Conservation (phyloP, 2,329 filamentous ascomycete species). For the Fusarium domesticum region DNA sequence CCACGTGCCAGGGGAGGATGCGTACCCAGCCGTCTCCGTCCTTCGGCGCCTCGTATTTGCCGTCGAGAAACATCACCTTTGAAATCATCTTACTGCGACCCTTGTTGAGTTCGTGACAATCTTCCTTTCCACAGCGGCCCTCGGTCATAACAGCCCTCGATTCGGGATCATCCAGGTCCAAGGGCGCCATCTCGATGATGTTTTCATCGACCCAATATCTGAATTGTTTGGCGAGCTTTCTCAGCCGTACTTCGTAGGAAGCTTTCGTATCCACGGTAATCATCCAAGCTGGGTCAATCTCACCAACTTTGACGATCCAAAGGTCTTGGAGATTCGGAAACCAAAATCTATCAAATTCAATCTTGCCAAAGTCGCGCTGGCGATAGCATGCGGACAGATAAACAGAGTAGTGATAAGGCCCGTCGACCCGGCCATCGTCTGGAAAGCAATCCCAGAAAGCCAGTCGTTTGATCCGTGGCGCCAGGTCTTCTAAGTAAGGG, state of each 20-base stretch:
- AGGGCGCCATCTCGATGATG: conserved; percentile 37
- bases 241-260: conserved; percentile 30
- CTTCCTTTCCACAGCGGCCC: conserved; percentile 35
- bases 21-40: conserved; percentile 32
- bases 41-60: conserved; percentile 28
- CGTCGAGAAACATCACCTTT: conserved; percentile 38
- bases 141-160: conserved; percentile 34
- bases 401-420: conserved; percentile 34
- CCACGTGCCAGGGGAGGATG: conserved; percentile 33
- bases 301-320: conserved; percentile 41
- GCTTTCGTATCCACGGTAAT: conserved; percentile 33
- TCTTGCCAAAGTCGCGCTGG: conserved; percentile 30
- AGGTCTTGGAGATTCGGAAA: conserved; percentile 39
- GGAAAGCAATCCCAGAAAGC: conserved; percentile 42
- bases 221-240: conserved; percentile 37
- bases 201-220: conserved; percentile 39
- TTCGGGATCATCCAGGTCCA: conserved; percentile 36
- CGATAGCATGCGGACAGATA: conserved; percentile 36
- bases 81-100: conserved; percentile 39
- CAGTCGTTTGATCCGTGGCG: conserved; percentile 34
- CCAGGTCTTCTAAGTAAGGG: conserved; percentile 34
- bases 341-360: conserved; percentile 39
- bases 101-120: conserved; percentile 37
- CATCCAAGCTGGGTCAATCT: conserved; percentile 38
- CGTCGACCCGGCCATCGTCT: conserved; percentile 37